Base-by-base conservation (phyloP, 352 stramenopile genomes). In the Phytophthora foliorum region DNA sequence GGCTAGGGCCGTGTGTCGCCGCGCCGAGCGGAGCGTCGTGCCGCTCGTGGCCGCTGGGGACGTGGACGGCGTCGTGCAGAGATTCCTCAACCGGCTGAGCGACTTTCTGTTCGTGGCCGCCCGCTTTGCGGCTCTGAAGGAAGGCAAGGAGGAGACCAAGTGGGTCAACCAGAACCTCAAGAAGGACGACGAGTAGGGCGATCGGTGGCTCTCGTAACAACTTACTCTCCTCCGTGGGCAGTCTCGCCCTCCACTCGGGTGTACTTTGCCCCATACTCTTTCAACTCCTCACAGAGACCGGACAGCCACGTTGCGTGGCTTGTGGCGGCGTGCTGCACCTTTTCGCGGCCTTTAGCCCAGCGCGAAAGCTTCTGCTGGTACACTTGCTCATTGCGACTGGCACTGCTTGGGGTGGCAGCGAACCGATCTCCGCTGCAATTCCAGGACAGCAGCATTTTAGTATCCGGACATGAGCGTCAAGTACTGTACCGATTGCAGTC, bases 91-190 rank as follows among this genome's bases (percentile, higher is more conserved):
- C 69, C 77, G 89, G 6, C 66, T 97, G 29, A 88, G 90, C 73
- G 90, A 97, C 72, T 96, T 97, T 52, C 58, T 97, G 14, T 97
- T 96, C 65, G 86, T 95, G n/a, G 82, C 89, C 9, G 85, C 85
- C 29, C 85, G 85, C 29, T 89, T 79, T 52, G 78, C 83, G 10
- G 85, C 85, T 14, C 36, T 88, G 14, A 77, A 72, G n/a, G 79
- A 90, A 55, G 80, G 74, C 46, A 93, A 90, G 52, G 77, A 89
- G 53, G 85, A 93, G 71, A 93, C 82, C 68, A 91, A 90, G 62
- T 93, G 85, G 85, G 75, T 83, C 45, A 93, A 93, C 64, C 82
- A 89, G 72, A 91, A 91, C 71, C 74, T 91, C 55, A 87, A 85
- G 25, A 60, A 53, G 25, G 57, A 51, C 46, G 46, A 42, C n/a